Base-by-base conservation (phyloP, 2,329 filamentous ascomycete genomes). In the Delphinella strobiligena region DNA sequence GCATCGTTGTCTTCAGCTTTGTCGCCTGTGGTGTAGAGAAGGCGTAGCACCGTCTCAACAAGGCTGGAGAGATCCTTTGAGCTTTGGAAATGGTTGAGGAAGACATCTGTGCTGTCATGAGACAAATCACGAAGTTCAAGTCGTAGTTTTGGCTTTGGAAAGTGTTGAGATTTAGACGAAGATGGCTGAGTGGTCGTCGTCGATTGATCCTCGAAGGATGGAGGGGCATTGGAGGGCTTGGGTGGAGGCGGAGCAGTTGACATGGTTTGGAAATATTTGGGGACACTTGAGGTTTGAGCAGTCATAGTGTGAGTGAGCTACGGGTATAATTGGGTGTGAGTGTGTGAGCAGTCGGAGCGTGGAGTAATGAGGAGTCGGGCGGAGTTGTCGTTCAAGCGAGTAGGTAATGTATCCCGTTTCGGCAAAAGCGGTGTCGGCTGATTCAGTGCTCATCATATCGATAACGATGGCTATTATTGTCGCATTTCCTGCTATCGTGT, bases 61-160 rank as follows among this genome's bases (percentile, higher is more conserved):
- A 82, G 77, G 10, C 64, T 60, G 38, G 73, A 61, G 32, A 94
- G 65, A 37, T 80, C 72, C 31, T 60, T 62, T 29, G 75, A 63
- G 39, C 79, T 71, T 54, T 83, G 72, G 46, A 86, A 63, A 30
- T 77, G 64, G 37, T 62, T 59, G 43, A 93, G 74, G 60, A 94
- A 93, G 45, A 75, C 63, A 22, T 64, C 56, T 4, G 80, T 63
- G 41, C 81, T 84, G 1, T 71, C 59, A 59, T 69, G 65, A 27
- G 61, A 61, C 29, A 74, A 58, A 47, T 74, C 68, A 38, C 62
- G 59, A 29, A 69, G 53, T 47, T 68, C 60, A 19, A 70, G 58
- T 35, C 67, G 64, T 8, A 69, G 60, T 30, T 65, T 58, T 2
- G 66, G 64, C 22, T 58, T 58, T n/a, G 60, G 58, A 43, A 59